Base-by-base conservation (phyloP, 164 flowering plant species). In the Aristolochia contorta region DNA sequence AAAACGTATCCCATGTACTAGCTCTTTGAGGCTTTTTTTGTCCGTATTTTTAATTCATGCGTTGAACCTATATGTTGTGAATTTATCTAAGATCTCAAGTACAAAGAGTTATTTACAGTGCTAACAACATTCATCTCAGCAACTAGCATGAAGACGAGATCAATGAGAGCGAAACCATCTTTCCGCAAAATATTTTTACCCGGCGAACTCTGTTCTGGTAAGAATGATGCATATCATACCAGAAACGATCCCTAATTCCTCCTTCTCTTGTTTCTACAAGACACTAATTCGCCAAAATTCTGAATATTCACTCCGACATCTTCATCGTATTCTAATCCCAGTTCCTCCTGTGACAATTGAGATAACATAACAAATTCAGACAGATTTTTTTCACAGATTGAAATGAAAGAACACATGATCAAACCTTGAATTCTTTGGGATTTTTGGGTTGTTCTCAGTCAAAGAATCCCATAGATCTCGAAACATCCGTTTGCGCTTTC, bases 271-370 rank as follows among this genome's bases (percentile, higher is more conserved):
- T 74, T 82, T 16, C 82, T 74, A 12, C 50, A 67, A 45, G 69
- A 81, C 65, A 76, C 49, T 59, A 90, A 71, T 52, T 80, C 85
- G 63, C 70, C 15, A 63, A 67, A 78, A 6, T 86, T 74, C 76
- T 84, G 91, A 78, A 90, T 80, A 71, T 72, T 83, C 70, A 82
- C 83, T 23, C 82, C 91, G 63, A 75, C 82, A 75, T 87, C 98
- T 76, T 92, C 97, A 69, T 93, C 98, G 59, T 86, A 82, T 65
- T 87, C 97, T 27, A 90, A 30, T 23, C 96, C 96, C 60, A 92
- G 91, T 67, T 89, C 98, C 67, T 87, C 94, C 97, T 92, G 84
- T 56, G 71, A 65, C 45, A 32, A 32, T 18, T 3, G 18, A 56
- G 18, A 32, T 16, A 23, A 45, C 19, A n/a, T n/a, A n/a, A n/a